Base-by-base conservation (phyloP, 2,329 filamentous ascomycete genomes). In the Sclerotinia minor region DNA sequence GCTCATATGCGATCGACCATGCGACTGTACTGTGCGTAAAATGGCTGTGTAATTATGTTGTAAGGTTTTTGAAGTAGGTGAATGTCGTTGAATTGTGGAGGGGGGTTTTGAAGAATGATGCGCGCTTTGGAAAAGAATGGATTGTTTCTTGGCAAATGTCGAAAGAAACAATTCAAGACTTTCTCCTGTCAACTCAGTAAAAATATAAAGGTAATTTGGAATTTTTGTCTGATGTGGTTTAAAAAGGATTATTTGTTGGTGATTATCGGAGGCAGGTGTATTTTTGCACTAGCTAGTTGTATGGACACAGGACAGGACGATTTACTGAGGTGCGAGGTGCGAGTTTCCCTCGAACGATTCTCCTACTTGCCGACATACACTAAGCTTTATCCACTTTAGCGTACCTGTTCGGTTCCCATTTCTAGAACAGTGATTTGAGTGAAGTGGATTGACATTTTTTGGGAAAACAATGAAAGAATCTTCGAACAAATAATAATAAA, bases 1-100 rank as follows among this genome's bases (percentile, higher is more conserved):
- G 59, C 70, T 61, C 69, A 67, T 72, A 76, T 76, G 70, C 70
- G 73, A 72, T 70, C 72, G 66, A 73, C 55, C 61, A 63, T 67
- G 47, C 49, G 65, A 54, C 13, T 29, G 26, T 67, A 5, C 9
- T 44, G 3, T 45, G 38, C 44, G 38, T 44, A 29, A 32, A 24
- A 35, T 9, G 7, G 38, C 38, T 24, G 47, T 11, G 11, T 41
- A 44, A 21, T 45, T 19, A 26, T 38, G 29, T 59, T 4, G 47
- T 29, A 15, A 35, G 13, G 44, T 11, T 26, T 13, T 32, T 47
- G 52, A 50, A 54, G 55, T 63, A 68, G 47, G 63, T 68, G 68
- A 67, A 21, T 11, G 58, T 54, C 8, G 35, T 24, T 32, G 65
- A 38, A 61, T 35, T 15, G 65, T 63, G 49, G 65, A 67, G 65